Conservation (phyloP, 352 stramenopile genomes). For the Globisporangium takayamanum region DNA sequence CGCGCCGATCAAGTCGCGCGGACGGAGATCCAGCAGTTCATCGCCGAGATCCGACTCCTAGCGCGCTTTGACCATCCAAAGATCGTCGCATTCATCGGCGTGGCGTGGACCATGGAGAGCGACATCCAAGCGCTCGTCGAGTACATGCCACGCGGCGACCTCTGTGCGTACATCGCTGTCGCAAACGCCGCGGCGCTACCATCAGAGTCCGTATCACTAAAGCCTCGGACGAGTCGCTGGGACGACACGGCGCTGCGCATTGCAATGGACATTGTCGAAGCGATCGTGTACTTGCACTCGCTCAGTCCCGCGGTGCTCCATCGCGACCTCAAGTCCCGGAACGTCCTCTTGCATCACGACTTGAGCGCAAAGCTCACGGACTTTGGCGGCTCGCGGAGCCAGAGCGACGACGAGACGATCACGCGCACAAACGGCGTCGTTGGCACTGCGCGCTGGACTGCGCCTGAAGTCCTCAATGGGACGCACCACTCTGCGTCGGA, state of each 20-base stretch:
- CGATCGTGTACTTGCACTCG: conserved; percentile 29
- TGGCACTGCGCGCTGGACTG: conserved; percentile 59
- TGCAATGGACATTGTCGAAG: conserved; percentile 21
- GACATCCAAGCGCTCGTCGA: conserved; percentile 43
- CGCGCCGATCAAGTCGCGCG: conserved; percentile 14
- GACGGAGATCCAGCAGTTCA: conserved; percentile 29
- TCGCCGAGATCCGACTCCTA: conserved; percentile 40
- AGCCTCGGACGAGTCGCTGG: conserved; percentile 7
- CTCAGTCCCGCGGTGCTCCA: conserved; percentile 17
- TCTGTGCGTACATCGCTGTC: conserved; percentile 26
- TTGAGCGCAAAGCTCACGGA: conserved; percentile 39
- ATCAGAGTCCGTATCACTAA: no score
- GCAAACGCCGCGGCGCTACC: background rate
- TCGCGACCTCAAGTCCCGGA: conserved; percentile 17
- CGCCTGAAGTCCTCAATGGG: conserved; percentile 49
- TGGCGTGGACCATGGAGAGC: conserved; percentile 33
- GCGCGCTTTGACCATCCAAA: conserved; percentile 40
- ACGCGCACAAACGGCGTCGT: conserved; percentile 29
- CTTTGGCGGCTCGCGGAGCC: conserved; percentile 36
- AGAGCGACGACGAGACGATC: conserved; percentile 18
- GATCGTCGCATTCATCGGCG: conserved; percentile 43
- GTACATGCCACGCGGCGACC: conserved; percentile 48
- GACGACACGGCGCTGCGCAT: conserved; percentile 10
- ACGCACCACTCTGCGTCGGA: conserved; percentile 33
- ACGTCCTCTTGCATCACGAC: conserved; percentile 23